Evolutionary conservation across 257 asterid genomes (phyloP).

Genomic region (Rauvolfia tetraphylla): DNA sequence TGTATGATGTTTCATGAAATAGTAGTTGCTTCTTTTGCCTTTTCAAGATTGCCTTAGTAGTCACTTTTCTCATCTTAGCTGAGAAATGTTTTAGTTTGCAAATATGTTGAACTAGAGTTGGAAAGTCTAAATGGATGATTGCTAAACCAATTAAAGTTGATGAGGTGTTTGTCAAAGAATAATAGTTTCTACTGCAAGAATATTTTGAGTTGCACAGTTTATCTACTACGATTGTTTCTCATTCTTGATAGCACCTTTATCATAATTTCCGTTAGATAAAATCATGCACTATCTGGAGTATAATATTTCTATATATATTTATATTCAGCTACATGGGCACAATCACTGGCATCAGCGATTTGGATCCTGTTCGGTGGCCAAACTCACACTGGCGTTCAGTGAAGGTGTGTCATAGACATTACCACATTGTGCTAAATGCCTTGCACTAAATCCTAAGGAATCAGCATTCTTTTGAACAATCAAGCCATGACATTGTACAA

Average conservation of each 20-base stretch:
- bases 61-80: background rate
- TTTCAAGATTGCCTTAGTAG: background rate
- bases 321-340: slow-evolving; percentile 77
- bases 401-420: slow-evolving; percentile 37
- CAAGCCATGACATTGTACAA: background rate
- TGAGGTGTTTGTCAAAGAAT: background rate
- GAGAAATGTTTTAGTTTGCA: background rate
- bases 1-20: background rate
- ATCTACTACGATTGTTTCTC: background rate
- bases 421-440: slow-evolving; percentile 3
- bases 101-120: background rate
- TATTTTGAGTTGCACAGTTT: background rate
- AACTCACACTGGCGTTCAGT: slow-evolving; percentile 91
- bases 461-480: background rate
- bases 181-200: background rate
- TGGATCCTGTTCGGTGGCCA: slow-evolving; percentile 65
- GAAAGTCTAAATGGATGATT: background rate
- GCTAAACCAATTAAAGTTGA: background rate
- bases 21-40: background rate
- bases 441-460: background rate
- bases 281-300: background rate
- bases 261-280: background rate
- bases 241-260: background rate
- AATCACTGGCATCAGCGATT: slow-evolving; percentile 68
- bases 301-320: background rate